Conservation (phyloP, 805 yeast genomes). For the Yamadazyma phyllophila region DNA sequence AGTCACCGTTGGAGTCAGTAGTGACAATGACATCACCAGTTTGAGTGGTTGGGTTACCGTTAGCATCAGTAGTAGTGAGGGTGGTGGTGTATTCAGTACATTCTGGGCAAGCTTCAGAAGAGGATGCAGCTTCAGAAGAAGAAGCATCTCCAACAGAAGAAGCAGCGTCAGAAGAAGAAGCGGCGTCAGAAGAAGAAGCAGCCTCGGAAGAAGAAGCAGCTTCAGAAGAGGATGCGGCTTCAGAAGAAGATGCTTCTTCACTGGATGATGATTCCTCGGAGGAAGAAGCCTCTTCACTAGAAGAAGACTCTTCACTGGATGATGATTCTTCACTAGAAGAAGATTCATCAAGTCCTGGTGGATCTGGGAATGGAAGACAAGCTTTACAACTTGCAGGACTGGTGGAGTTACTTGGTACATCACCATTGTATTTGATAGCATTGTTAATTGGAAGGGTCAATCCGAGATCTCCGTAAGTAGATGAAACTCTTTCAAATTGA, state of each 20-base stretch:
- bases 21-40: conserved; percentile 7
- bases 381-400: conserved; percentile 14
- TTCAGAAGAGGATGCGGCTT: conserved; percentile 5
- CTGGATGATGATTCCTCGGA: conserved; percentile 7
- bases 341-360: conserved; percentile 10
- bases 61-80: conserved; percentile 6
- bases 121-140: not conserved
- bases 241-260: conserved; percentile 7
- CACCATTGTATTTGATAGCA: conserved; percentile 13
- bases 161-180: conserved; percentile 3
- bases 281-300: not conserved
- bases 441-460: conserved; percentile 9
- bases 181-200: conserved; percentile 3
- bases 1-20: not conserved
- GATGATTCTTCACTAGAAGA: conserved; percentile 1
- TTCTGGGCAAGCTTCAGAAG: conserved; percentile 9
- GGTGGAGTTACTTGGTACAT: conserved; percentile 12
- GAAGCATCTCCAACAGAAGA: conserved; percentile 7
- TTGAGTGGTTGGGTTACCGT: conserved; percentile 4
- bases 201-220: conserved; percentile 4
- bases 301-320: not conserved
- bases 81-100: conserved; percentile 10
- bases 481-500: conserved; percentile 10
- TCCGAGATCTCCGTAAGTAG: conserved; percentile 15
- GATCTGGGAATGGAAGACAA: conserved; percentile 15